phyloP scores from a whole-genome alignment of 257 asterid genomes.

The Jasminum sambac region DNA sequence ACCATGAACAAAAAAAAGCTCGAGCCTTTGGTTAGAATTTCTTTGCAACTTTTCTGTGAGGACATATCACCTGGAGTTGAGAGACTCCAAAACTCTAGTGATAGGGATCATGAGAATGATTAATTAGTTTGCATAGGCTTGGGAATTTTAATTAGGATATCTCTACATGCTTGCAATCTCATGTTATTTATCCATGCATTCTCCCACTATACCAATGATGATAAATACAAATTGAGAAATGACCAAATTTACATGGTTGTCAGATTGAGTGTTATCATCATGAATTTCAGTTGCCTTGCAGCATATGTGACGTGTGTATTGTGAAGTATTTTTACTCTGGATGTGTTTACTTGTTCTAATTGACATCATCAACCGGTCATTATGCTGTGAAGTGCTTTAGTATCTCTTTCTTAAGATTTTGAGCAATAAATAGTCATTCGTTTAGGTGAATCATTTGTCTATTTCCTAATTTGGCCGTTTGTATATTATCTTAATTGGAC shows the following conservation, averaged over 20 bases:
- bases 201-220: not conserved
- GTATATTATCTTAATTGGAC: not conserved
- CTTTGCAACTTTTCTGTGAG: not conserved
- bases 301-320: not conserved
- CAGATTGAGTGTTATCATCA: not conserved
- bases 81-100: not conserved
- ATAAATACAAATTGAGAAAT: not conserved
- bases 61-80: not conserved
- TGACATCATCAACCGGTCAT: not conserved
- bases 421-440: not conserved
- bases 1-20: not conserved
- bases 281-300: not conserved
- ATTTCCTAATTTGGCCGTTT: not conserved
- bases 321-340: not conserved
- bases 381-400: not conserved
- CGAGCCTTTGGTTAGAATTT: not conserved
- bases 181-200: not conserved
- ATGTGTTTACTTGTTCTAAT: not conserved
- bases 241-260: not conserved
- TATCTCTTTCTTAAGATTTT: not conserved
- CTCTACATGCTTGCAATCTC: not conserved
- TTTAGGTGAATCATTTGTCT: not conserved
- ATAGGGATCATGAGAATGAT: not conserved
- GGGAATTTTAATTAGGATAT: not conserved
- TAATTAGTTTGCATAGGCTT: not conserved